Base-by-base conservation (phyloP, 305 asterid genomes). In the Euphrasia arctica region DNA sequence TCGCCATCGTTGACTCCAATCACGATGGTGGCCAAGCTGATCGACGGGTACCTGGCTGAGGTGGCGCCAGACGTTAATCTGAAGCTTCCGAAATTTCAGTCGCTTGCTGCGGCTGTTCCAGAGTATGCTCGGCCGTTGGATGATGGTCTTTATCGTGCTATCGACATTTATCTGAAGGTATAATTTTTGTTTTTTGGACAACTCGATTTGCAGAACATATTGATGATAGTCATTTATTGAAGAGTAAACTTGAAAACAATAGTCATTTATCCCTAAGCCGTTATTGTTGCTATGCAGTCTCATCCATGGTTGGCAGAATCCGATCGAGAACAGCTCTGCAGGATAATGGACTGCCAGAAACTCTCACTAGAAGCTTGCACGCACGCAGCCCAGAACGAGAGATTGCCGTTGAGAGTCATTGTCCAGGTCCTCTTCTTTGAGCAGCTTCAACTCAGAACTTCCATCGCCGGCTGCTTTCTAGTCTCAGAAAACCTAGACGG, bases 271-370 rank as follows among this genome's bases (percentile, higher is more conserved):
- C 18, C 36, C 7, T 36, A 22, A 60, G 60, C 31, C 47, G 18
- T 39, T 15, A 18, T 63, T 32, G 29, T 69, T 39, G 28, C 48
- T 56, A 48, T 68, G 80, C 88, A 93, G 99, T 87, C 99, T 15
- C 99, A 93, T 68, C 94, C 90, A n/a, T 93, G 99, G 99, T 60
- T 93, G 66, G 84, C 80, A 4, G 99, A 93, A 62, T 73, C 95
- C 0, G 96, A 93, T 68, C 77, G 97, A 64, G 99, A 93, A 69
- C 89, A 84, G 31, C 99, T 93, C 66, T 90, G 97, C 81, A 69
- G 99, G 70, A 79, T 93, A 39, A 82, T 93, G 88, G 99, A 90
- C 84, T 93, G 99, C 83, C 99, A 93, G 86, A 93, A 93, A 58
- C 97, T 93, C 60, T 93, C 99, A 9, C 72, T 90, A 13, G 99